phyloP scores from a whole-genome alignment of 768 basidiomycete species.

The Saitozyma sp. region DNA sequence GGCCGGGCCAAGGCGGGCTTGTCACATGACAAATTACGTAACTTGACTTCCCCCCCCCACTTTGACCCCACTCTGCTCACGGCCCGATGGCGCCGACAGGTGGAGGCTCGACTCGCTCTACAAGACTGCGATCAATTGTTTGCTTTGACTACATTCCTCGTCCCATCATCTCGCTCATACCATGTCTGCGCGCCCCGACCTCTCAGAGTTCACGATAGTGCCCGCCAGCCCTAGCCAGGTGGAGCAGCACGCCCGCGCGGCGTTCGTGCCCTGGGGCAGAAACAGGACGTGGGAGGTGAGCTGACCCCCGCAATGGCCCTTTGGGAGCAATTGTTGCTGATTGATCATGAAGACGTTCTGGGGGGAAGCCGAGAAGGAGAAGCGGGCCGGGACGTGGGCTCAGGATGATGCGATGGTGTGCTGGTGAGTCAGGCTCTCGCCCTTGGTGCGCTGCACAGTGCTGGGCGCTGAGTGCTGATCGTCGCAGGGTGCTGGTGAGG shows the following conservation, averaged over 20 bases:
- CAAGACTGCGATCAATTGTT: no score
- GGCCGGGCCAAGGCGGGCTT: no score
- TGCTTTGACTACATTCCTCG: no score
- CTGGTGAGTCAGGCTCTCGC: conserved; percentile 12
- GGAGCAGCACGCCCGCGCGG: conserved; percentile 18
- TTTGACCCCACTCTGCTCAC: no score
- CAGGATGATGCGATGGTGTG: conserved; percentile 3
- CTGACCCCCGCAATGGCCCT: not conserved
- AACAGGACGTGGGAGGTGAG: conserved; percentile 26
- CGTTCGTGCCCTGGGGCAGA: conserved; percentile 21
- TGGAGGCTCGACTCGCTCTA: no score
- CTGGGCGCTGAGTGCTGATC: no score
- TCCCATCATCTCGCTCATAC: not conserved
- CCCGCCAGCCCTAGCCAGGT: conserved; percentile 19
- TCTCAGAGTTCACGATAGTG: conserved; percentile 25
- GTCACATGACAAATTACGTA: no score
- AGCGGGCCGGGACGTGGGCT: not conserved
- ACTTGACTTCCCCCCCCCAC: no score
- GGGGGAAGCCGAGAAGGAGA: not conserved
- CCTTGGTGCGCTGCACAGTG: no score
- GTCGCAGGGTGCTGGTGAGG: conserved; percentile 32
- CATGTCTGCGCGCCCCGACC: conserved; percentile 9
- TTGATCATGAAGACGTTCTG: not conserved
- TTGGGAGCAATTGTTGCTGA: not conserved
- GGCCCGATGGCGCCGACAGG: no score